These are phyloP conservation scores for Allium sativum DNA, from an alignment of 106 monocot genomes.

Conservation along the genomic window DNA sequence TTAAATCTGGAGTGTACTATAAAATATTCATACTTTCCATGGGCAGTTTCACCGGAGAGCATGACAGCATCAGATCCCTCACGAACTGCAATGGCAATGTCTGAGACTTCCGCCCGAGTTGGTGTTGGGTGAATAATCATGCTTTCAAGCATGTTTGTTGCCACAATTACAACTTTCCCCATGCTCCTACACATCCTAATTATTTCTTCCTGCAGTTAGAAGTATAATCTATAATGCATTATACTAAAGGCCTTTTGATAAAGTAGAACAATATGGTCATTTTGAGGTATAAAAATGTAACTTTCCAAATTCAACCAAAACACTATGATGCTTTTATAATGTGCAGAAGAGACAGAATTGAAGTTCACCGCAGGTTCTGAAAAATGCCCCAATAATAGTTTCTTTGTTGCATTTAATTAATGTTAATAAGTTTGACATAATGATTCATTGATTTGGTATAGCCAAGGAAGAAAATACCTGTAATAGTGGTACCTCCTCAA, in stretches of 20 bases:
- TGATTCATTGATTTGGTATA: not conserved
- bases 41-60: conserved; percentile 99
- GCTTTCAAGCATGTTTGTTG: conserved; percentile 98
- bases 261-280: no score
- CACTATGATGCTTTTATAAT: no score
- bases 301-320: no score
- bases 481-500: conserved; percentile 89
- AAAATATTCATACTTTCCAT: conserved; percentile 72
- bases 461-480: conserved; percentile 41
- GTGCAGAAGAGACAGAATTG: no score
- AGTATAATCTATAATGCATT: no score
- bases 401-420: not conserved
- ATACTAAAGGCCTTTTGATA: no score
- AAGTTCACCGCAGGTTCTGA: not conserved
- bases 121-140: conserved; percentile 99
- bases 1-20: no score
- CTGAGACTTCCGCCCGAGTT: conserved; percentile 93
- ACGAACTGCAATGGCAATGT: conserved; percentile 97
- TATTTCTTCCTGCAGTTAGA: conserved; percentile 76
- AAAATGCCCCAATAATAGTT: not conserved
- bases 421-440: not conserved
- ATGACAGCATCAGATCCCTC: conserved; percentile 97
- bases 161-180: conserved; percentile 99
- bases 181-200: conserved; percentile 86
- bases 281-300: no score